Evolutionary conservation across 2,329 filamentous ascomycete genomes (phyloP).

Genomic region (Aspergillus hiratsukae): DNA sequence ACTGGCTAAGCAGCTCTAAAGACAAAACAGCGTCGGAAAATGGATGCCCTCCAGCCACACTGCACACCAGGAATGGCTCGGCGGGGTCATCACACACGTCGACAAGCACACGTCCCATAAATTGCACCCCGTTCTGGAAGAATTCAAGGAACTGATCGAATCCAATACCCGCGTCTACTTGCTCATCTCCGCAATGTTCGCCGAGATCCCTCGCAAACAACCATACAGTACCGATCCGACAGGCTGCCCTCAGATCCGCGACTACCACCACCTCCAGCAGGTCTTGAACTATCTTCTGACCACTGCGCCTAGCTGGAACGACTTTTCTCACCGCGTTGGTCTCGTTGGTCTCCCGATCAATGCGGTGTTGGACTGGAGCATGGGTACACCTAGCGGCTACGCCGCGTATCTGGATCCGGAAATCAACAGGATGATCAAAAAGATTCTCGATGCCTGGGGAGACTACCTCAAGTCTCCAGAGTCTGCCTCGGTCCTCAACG

Average conservation of each 20-base stretch:
- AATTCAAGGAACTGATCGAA: conserved; percentile 65
- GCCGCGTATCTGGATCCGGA: conserved; percentile 51
- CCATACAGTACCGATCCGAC: conserved; percentile 60
- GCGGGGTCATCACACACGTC: conserved; percentile 51
- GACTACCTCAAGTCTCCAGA: conserved; percentile 48
- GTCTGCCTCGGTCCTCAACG: conserved; percentile 49
- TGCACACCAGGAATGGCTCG: conserved; percentile 61
- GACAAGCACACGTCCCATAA: conserved; percentile 47
- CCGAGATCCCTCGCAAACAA: conserved; percentile 58
- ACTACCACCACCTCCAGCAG: conserved; percentile 63
- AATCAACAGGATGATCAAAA: conserved; percentile 51
- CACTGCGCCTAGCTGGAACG: conserved; percentile 28
- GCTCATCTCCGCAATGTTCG: conserved; percentile 64
- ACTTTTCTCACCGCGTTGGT: conserved; percentile 31
- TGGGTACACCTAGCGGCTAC: conserved; percentile 52
- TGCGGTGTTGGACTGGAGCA: conserved; percentile 56
- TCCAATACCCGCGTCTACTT: conserved; percentile 60
- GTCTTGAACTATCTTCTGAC: conserved; percentile 56
- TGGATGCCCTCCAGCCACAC: conserved; percentile 64
- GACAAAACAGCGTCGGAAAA: conserved; percentile 43
- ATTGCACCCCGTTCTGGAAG: conserved; percentile 57
- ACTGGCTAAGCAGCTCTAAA: neutral
- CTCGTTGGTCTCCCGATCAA: conserved; percentile 55
- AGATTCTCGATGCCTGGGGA: conserved; percentile 53
- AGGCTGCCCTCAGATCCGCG: conserved; percentile 58